Evolutionary conservation across 148 eudicot genomes (phyloP).

Genomic region (Tetragonia tetragonoides): DNA sequence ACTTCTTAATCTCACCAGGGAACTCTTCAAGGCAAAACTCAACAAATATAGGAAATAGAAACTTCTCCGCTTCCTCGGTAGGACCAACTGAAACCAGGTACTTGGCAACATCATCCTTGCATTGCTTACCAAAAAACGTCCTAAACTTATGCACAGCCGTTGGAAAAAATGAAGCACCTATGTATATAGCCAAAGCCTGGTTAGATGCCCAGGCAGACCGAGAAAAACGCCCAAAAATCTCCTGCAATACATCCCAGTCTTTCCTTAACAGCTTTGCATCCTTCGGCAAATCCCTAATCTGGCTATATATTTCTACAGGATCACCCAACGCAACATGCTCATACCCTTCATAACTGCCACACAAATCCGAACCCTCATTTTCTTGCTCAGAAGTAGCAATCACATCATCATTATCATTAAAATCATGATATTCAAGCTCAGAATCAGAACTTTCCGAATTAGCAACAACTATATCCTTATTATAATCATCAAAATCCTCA

Average conservation of each 20-base stretch:
- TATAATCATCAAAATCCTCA: neutral
- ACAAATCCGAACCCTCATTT: neutral
- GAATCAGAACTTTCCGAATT: slow-evolving; percentile 13
- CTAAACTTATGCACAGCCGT: slow-evolving; percentile 61
- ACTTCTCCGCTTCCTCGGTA: slow-evolving; percentile 56
- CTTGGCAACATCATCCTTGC: slow-evolving; percentile 44
- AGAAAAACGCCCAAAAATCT: slow-evolving; percentile 49
- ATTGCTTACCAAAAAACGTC: slow-evolving; percentile 44
- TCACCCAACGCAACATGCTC: slow-evolving; percentile 44
- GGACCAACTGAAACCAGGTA: slow-evolving; percentile 73
- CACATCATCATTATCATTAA: slow-evolving; percentile 1
- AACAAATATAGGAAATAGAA: slow-evolving; percentile 86
- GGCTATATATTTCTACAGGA: slow-evolving; percentile 66
- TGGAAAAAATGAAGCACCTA: slow-evolving; percentile 82
- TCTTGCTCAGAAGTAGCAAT: neutral
- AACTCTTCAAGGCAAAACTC: slow-evolving; percentile 82
- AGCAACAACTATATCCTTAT: neutral
- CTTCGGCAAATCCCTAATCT: slow-evolving; percentile 39
- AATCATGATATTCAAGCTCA: neutral
- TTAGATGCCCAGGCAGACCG: slow-evolving; percentile 80
- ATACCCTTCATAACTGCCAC: slow-evolving; percentile 25
- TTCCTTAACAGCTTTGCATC: slow-evolving; percentile 27
- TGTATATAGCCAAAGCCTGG: slow-evolving; percentile 85
- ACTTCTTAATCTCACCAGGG: slow-evolving; percentile 69
- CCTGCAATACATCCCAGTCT: slow-evolving; percentile 48